Evolutionary conservation across 306 rosid species (phyloP).

Genomic region (Ochetophila trinervis): DNA sequence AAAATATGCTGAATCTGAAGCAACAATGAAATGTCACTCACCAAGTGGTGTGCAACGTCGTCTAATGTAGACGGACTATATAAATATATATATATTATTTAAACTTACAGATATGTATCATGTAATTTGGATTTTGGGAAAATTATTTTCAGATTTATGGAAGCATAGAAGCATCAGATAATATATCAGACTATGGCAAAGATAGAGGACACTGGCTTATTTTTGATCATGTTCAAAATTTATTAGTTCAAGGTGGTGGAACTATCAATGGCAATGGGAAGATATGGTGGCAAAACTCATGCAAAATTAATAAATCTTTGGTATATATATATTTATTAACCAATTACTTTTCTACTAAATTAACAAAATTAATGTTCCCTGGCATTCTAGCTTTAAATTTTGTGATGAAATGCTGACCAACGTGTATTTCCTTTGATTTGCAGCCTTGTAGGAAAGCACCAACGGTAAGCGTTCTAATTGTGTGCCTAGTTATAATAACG

Average conservation of each 20-base stretch:
- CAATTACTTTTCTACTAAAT: too few species aligned
- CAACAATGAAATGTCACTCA: too few species aligned
- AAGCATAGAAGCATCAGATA: slow-evolving; percentile 52
- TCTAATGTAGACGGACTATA: too few species aligned
- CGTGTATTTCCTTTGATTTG: slow-evolving; percentile 24
- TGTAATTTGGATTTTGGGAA: not conserved
- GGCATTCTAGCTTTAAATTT: not conserved
- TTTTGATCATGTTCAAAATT: slow-evolving; percentile 33
- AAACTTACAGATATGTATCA: not conserved
- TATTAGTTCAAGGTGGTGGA: slow-evolving; percentile 58
- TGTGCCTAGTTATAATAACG: not conserved
- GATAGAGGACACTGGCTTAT: slow-evolving; percentile 52
- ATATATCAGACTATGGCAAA: slow-evolving; percentile 50
- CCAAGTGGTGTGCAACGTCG: too few species aligned
- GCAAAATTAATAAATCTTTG: slow-evolving; percentile 47
- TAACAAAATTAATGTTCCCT: too few species aligned
- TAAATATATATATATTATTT: not conserved
- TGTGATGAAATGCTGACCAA: slow-evolving; percentile 9
- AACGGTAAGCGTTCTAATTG: slow-evolving; percentile 45
- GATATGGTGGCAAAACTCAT: slow-evolving; percentile 82
- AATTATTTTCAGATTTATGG: slow-evolving; percentile 49
- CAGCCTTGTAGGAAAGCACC: slow-evolving; percentile 93
- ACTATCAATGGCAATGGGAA: slow-evolving; percentile 69
- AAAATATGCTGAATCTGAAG: too few species aligned
- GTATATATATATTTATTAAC: slow-evolving; percentile 22